Conservation (phyloP, 2,329 filamentous ascomycete genomes). For the Penicillium sp. region DNA sequence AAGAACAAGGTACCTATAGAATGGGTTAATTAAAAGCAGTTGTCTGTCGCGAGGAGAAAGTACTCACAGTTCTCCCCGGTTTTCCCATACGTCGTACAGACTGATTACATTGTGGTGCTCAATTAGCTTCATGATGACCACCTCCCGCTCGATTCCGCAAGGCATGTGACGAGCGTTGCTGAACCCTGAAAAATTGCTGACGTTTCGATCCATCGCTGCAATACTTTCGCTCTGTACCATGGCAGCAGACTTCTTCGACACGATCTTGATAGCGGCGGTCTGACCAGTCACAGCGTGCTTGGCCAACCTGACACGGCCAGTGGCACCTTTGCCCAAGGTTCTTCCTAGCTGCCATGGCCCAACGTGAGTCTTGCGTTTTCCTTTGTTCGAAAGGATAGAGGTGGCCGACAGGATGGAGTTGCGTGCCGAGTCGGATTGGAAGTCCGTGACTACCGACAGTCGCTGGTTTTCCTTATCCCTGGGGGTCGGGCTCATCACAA, state of each 20-base stretch:
- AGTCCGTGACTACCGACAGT: slow-evolving; percentile 56
- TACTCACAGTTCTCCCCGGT: slow-evolving; percentile 86
- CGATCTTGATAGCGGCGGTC: slow-evolving; percentile 91
- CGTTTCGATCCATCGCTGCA: slow-evolving; percentile 77
- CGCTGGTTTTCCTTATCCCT: slow-evolving; percentile 54
- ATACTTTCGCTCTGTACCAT: slow-evolving; percentile 85
- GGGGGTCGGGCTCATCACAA: slow-evolving; percentile 32
- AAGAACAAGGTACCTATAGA: slow-evolving; percentile 83
- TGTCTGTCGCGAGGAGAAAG: too few relatives aligned
- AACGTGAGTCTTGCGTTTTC: slow-evolving; percentile 72
- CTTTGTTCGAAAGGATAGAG: slow-evolving; percentile 59
- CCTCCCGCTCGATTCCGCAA: slow-evolving; percentile 88
- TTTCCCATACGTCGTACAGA: slow-evolving; percentile 97
- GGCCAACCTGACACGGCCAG: slow-evolving; percentile 83
- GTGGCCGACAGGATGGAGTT: slow-evolving; percentile 59
- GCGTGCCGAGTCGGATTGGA: slow-evolving; percentile 53
- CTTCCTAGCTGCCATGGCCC: slow-evolving; percentile 93
- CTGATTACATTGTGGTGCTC: slow-evolving; percentile 94
- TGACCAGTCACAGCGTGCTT: slow-evolving; percentile 79
- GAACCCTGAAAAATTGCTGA: slow-evolving; percentile 55
- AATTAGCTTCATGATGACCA: slow-evolving; percentile 95
- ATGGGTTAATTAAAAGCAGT: slow-evolving; percentile 2
- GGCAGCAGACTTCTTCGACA: slow-evolving; percentile 79
- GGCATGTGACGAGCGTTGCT: slow-evolving; percentile 74
- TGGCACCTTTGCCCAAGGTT: slow-evolving; percentile 87